Evolutionary conservation across 2,329 filamentous ascomycete species (phyloP), one percentile per base, ranked within the genome.

Genomic region (Monosporascus sp.): DNA sequence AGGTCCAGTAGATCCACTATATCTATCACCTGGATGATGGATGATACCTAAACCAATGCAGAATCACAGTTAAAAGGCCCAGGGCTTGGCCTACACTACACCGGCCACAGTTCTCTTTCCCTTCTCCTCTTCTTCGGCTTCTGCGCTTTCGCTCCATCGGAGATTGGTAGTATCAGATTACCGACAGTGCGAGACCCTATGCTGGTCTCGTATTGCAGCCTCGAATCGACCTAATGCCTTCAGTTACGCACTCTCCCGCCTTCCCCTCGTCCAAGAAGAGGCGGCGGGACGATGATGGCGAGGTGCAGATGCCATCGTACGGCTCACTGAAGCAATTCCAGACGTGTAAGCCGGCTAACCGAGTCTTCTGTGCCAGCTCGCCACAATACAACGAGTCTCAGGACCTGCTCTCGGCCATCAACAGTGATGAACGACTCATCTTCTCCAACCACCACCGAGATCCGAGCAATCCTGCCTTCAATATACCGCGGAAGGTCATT

Each of bases 211-310:
- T 34, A 34, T 11, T 34, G 5, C 11, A 34, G 31, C 4, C 31
- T 34, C 27, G 9, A 9, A 11, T 31, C 27, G 8, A 14, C 27
- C 31, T 9, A 44, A 74, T 74, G 71, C 71, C 71, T 51, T 72
- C 71, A 38, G 66, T 65, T 54, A 67, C 70, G 46, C 65, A 69
- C 31, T 51, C 59, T 43, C 64, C 65, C 17, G 61, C 62, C 43
- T 56, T 66, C 49, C 62, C 64, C 46, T 56, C 66, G 38, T 60
- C 62, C 54, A 70, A 71, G 60, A 73, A 71, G 64, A 67, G 73
- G 55, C 66, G 70, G 52, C 69, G 71, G 55, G 71, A 72, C 24
- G 70, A 72, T 45, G 54, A 59, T 45, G 61, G 51, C 45, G 58
- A 64, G 46, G 51, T 57, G 26, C 64, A 68, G 47, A 46, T 59